Percentiles rank a stretch among this genome's conserved stretches.
These are phyloP conservation scores for Cryphonectria nitschkei DNA, from an alignment of 2,329 filamentous ascomycete genomes.

Conservation along the genomic window DNA sequence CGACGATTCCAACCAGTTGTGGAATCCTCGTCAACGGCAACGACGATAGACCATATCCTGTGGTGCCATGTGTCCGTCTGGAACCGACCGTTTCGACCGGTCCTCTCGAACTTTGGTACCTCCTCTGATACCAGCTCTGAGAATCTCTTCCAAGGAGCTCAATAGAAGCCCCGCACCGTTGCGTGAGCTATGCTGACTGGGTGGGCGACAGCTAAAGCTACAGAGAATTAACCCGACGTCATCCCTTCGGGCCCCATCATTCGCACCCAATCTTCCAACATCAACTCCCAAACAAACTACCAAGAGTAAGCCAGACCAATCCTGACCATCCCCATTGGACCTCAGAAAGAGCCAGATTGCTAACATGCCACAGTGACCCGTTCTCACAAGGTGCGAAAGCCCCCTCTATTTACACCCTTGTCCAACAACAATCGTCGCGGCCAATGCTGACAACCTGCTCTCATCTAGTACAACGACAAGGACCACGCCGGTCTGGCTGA, in stretches of 20 bases:
- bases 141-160: background rate
- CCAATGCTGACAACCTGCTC: slow-evolving; percentile 5
- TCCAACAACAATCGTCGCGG: background rate
- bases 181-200: slow-evolving; percentile 1
- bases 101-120: background rate
- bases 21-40: slow-evolving; percentile 5
- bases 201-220: background rate
- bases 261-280: slow-evolving; percentile 10
- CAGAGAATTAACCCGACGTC: background rate
- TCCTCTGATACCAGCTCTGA: background rate
- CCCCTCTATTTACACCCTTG: background rate
- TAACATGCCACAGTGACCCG: slow-evolving; percentile 76
- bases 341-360: background rate
- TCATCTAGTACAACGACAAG: slow-evolving; percentile 69
- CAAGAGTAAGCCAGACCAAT: slow-evolving; percentile 14
- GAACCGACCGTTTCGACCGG: background rate
- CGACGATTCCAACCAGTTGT: background rate
- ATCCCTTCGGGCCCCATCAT: slow-evolving; percentile 8
- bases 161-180: background rate
- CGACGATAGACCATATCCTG: background rate
- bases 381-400: slow-evolving; percentile 75
- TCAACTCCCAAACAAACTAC: background rate
- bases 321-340: background rate
- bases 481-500: slow-evolving; percentile 82
- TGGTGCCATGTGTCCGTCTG: background rate